Evolutionary conservation across 495 filamentous ascomycete genomes (phyloP), one percentile per base, ranked within the genome.

Genomic region (Aspergillus ostianus): DNA sequence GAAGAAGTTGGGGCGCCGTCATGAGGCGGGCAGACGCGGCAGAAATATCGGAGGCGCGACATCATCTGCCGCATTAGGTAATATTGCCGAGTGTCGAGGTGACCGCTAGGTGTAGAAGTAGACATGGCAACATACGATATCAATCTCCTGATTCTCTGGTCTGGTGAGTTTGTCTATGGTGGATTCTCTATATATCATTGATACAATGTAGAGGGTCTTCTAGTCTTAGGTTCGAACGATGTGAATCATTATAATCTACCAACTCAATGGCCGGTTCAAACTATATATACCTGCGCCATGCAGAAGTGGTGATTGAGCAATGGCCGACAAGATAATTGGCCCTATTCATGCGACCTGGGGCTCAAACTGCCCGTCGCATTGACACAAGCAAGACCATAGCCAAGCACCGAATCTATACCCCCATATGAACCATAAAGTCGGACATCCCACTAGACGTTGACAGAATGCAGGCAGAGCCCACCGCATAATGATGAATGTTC

Each of bases 11-110:
- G 55, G 57, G 59, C 50, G 57, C 55, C 51, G 49, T 29, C 57
- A 30, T 56, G 41, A 65, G 63, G 74, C 73, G 75, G 74, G 54
- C 54, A 65, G 62, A 67, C 64, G 58, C 65, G 73, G 75, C 75
- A 77, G 72, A 77, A 77, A 63, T 30, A 10, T 26, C 10, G 21
- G 45, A 47, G 30, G 30, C 30, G 60, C 67, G 64, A 69, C 59
- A 66, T 66, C 64, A 66, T 65, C 51, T 48, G 19, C 65, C 57
- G 59, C 41, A 50, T 68, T 41, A n/a, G 60, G 65, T 61, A 64
- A 68, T 64, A 65, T 68, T 64, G 54, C 59, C 55, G 56, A 63
- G n/a, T 49, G 27, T 59, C 29, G 29, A 32, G 29, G 29, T 26
- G 23, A 26, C 23, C 23, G 4, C 23, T 26, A 26, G 23, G 23